Evolutionary conservation across 1,284 basidiomycete genomes (phyloP), one percentile per base, ranked within the genome.

Genomic region (Boletus austroedulis): DNA sequence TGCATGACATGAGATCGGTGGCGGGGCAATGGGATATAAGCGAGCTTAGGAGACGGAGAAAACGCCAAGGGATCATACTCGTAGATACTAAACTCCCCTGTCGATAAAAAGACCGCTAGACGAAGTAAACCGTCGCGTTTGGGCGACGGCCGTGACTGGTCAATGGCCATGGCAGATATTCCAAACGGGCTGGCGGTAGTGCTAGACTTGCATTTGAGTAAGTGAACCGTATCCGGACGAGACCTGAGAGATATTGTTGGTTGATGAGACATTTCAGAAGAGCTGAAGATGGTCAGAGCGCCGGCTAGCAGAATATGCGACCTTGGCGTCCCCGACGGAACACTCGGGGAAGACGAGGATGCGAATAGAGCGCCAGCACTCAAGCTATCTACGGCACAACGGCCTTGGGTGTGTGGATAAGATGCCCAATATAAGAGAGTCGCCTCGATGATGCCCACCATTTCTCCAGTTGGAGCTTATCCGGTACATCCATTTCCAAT

Each of bases 401-500:
- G 72, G 57, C 72, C 72, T 73, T 64, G 53, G 58, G 62, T 36
- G 52, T 29, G 56, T 62, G 59, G 61, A 67, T 66, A 55, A 67
- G 62, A 66, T 46, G 29, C 55, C 57, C 57, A 60, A 53, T 28
- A 53, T 19, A 57, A 57, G 38, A 64, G 50, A 60, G 49, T 54
- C 23, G 58, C 41, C 56, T 59, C 47, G 57, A 60, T 54, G 44
- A 66, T 61, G 81, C 78, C 63, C 66, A 90, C 89, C 89, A 72
- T 75, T 87, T 68, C 81, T 79, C 89, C 90, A 92, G 63, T 92
- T 91, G 10, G 82, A 82, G 66, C 87, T 90, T 61, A 90, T 87
- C 53, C 87, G 81, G 72, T 90, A 91, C 88, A 91, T 90, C 82
- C 83, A 88, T 72, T 89, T 90, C 89, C 89, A 92, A 65, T 89